phyloP scores from a whole-genome alignment of 139 green algal genomes.

The Volvox reticuliferus region DNA sequence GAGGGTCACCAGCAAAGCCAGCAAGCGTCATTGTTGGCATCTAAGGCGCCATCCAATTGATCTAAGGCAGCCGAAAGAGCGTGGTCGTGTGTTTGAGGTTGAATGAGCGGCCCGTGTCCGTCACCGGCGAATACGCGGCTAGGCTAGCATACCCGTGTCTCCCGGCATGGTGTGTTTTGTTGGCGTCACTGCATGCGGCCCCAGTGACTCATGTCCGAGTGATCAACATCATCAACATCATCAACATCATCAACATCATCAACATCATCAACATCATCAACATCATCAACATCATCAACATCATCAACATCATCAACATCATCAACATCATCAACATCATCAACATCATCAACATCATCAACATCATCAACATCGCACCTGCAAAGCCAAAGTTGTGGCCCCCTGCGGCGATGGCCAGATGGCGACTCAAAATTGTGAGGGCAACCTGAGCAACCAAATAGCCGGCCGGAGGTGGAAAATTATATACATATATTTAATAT shows the following conservation, averaged over 20 bases:
- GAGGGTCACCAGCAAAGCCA: too few relatives aligned
- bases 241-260: neutral
- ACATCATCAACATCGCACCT: neutral
- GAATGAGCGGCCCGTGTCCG: too few relatives aligned
- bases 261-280: neutral
- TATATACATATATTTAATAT: too few relatives aligned
- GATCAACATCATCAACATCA: neutral
- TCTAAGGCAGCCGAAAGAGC: too few relatives aligned
- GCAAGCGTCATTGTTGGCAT: too few relatives aligned
- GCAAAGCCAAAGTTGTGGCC: slow-evolving; percentile 41
- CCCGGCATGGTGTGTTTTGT: too few relatives aligned
- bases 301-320: neutral
- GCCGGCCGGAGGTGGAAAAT: neutral
- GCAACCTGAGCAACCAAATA: slow-evolving; percentile 44
- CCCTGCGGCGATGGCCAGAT: slow-evolving; percentile 25
- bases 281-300: neutral
- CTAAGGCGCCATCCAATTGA: too few relatives aligned
- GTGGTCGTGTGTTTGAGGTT: too few relatives aligned
- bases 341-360: neutral
- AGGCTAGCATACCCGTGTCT: too few relatives aligned
- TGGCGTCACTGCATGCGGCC: too few relatives aligned
- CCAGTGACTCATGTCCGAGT: too few relatives aligned
- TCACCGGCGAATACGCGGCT: too few relatives aligned
- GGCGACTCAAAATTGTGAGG: slow-evolving; percentile 24
- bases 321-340: neutral